Evolutionary conservation across 768 basidiomycete species (phyloP).

Genomic region (Rhodotorula sphaerocarpa): DNA sequence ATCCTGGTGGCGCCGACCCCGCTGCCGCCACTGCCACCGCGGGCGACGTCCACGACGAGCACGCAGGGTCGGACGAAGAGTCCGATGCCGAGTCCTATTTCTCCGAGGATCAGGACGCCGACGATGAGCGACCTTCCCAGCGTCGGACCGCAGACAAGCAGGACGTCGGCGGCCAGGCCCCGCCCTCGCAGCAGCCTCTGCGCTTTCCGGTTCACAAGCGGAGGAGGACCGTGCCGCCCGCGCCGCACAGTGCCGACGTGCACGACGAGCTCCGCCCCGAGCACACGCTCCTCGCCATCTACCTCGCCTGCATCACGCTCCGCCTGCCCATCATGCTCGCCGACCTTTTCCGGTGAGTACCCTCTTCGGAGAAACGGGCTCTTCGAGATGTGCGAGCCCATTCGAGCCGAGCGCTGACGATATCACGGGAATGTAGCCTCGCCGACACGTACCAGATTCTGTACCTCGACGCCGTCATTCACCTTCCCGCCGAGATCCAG

Average conservation of each 20-base stretch:
- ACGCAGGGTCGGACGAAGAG: background rate
- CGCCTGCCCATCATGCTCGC: conserved; percentile 23
- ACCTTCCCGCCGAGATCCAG: conserved; percentile 14
- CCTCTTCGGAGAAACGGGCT: background rate
- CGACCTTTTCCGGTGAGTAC: conserved; percentile 26
- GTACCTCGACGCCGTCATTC: conserved; percentile 11
- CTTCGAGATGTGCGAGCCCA: no score
- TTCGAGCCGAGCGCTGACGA: background rate
- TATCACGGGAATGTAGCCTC: conserved; percentile 1
- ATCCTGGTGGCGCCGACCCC: no score
- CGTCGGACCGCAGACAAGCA: no score
- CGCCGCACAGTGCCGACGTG: background rate
- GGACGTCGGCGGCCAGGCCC: no score
- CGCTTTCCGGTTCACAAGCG: background rate
- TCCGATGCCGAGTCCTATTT: conserved; percentile 15
- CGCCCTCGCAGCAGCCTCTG: no score
- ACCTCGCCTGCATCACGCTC: conserved; percentile 24
- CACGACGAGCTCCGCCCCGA: conserved; percentile 13
- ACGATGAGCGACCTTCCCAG: conserved; percentile 15
- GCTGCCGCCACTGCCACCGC: no score
- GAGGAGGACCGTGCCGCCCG: background rate
- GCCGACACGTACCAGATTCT: conserved; percentile 27
- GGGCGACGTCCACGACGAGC: no score
- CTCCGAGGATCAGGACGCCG: conserved; percentile 7
- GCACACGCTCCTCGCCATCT: conserved; percentile 21